Conservation (phyloP, 177 flowering plant genomes). For the Vitis hybrid region DNA sequence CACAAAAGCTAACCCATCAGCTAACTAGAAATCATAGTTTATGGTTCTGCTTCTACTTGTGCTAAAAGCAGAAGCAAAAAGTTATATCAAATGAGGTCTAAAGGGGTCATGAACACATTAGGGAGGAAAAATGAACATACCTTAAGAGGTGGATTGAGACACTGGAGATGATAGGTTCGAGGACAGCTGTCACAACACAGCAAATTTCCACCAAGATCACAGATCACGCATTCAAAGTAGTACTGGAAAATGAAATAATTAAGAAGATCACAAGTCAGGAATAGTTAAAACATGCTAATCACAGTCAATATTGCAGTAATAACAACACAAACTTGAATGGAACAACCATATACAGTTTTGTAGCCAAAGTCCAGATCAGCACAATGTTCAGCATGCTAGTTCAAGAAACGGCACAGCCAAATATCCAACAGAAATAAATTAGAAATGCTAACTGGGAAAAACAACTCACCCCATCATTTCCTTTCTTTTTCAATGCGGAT, state of each 20-base stretch:
- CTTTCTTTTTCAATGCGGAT: slow-evolving; percentile 67
- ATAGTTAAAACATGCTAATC: neutral
- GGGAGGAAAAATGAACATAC: slow-evolving; percentile 32
- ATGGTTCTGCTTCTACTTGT: too few relatives aligned
- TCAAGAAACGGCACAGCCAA: too few relatives aligned
- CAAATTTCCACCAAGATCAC: slow-evolving; percentile 95
- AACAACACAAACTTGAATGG: neutral
- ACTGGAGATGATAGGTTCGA: slow-evolving; percentile 84
- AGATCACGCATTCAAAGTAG: slow-evolving; percentile 89
- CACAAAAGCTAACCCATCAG: neutral
- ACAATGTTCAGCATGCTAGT: too few relatives aligned
- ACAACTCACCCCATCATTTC: slow-evolving; percentile 90
- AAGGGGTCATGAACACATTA: neutral
- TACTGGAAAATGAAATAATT: slow-evolving; percentile 48
- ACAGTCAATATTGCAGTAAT: neutral
- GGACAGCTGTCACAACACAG: slow-evolving; percentile 97
- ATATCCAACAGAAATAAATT: neutral
- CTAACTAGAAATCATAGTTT: too few relatives aligned
- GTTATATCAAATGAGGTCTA: neutral
- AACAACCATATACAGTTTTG: too few relatives aligned
- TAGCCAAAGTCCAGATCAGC: too few relatives aligned
- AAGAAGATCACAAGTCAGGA: neutral
- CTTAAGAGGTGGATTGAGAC: slow-evolving; percentile 97
- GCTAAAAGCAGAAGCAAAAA: slow-evolving; percentile 4
- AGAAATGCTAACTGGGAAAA: neutral